Conservation (phyloP, 1,284 basidiomycete species). For the Rhodotorula sp. region DNA sequence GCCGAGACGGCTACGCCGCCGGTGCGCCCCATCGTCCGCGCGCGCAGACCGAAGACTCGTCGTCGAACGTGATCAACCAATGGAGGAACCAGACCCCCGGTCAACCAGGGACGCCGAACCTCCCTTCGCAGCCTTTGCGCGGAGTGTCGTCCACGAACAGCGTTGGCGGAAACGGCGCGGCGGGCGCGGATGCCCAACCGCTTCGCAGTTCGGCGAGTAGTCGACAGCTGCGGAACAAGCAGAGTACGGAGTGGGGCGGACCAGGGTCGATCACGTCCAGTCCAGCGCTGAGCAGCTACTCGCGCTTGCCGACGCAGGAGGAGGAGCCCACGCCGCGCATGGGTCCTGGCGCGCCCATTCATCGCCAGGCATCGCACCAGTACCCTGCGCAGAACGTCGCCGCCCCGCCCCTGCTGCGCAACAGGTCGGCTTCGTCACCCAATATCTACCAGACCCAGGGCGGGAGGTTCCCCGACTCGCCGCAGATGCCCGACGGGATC, state of each 20-base stretch:
- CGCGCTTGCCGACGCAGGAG: constrained; percentile 11
- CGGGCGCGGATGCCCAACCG: constrained; percentile 25
- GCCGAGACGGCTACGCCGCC: constrained; percentile 47
- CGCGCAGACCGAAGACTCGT: constrained; percentile 70
- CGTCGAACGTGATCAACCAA: constrained; percentile 53
- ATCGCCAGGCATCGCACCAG: constrained; percentile 21
- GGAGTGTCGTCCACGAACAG: constrained; percentile 27
- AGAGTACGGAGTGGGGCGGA: constrained; percentile 42
- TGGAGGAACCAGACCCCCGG: constrained; percentile 39
- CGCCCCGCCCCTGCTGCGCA: constrained; percentile 48
- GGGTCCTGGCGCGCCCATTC: not conserved
- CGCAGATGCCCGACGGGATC: constrained; percentile 23
- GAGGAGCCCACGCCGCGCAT: constrained; percentile 18
- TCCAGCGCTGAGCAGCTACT: constrained; percentile 19
- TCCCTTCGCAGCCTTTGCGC: constrained; percentile 13
- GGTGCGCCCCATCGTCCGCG: constrained; percentile 57
- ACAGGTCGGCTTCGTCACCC: constrained; percentile 52
- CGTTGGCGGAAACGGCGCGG: not conserved
- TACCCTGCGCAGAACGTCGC: constrained; percentile 11
- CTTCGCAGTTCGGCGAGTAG: constrained; percentile 43
- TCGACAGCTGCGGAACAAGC: constrained; percentile 40
- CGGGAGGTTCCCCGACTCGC: constrained; percentile 17
- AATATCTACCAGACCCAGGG: constrained; percentile 51
- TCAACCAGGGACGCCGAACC: constrained; percentile 28
- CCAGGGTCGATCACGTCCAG: constrained; percentile 10